Evolutionary conservation across 805 yeast genomes (phyloP).

Genomic region (Clavispora fructus): DNA sequence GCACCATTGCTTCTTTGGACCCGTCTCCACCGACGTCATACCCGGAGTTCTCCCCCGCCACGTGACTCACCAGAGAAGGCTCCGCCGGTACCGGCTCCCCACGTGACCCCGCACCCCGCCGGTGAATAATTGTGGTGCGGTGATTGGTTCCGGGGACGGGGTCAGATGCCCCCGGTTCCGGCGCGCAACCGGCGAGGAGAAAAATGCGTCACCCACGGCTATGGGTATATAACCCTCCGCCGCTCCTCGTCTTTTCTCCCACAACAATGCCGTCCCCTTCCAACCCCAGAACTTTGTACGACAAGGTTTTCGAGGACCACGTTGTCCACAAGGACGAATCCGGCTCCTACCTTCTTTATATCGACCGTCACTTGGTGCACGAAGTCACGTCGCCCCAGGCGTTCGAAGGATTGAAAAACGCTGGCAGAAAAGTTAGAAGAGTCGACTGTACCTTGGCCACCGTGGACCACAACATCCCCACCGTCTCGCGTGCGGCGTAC

Average conservation of each 20-base stretch:
- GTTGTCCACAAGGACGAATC: conserved; percentile 84
- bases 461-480: conserved; percentile 96
- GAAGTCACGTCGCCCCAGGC: conserved; percentile 99
- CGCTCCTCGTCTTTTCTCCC: neutral
- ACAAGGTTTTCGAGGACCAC: conserved; percentile 94
- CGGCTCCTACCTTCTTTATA: conserved; percentile 81
- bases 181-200: conserved; percentile 10
- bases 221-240: neutral
- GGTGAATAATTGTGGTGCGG: neutral
- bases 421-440: conserved; percentile 87
- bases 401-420: conserved; percentile 87
- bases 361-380: conserved; percentile 96
- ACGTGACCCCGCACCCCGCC: neutral
- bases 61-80: neutral
- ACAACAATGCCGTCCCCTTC: conserved; percentile 7
- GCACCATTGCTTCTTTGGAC: too few relatives aligned
- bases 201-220: neutral
- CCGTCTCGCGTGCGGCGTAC: conserved; percentile 75
- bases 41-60: too few relatives aligned
- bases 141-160: conserved; percentile 6
- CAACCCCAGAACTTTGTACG: conserved; percentile 64
- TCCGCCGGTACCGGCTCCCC: neutral
- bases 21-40: too few relatives aligned
- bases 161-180: conserved; percentile 11
- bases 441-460: conserved; percentile 90